Evolutionary conservation across 2,329 filamentous ascomycete genomes (phyloP), one percentile per base, ranked within the genome.

Genomic region (Aspergillus ruber): DNA sequence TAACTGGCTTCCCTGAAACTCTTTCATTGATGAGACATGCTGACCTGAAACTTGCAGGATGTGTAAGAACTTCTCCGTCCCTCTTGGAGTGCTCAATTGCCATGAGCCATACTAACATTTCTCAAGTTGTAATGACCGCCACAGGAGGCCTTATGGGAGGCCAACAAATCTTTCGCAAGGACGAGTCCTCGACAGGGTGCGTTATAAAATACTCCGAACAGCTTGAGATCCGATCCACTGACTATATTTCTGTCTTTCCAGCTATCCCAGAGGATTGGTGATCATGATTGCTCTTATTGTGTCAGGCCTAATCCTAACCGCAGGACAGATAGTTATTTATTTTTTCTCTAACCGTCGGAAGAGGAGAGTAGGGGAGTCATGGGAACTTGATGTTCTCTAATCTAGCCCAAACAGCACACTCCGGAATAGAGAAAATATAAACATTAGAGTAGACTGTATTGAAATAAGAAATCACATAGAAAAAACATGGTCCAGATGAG

Each of bases 71-170:
- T n/a, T n/a, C n/a, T n/a, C n/a, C n/a, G n/a, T n/a, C n/a, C n/a
- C n/a, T n/a, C n/a, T n/a, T n/a, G n/a, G n/a, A n/a, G n/a, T n/a
- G n/a, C n/a, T n/a, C n/a, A n/a, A n/a, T n/a, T n/a, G n/a, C n/a
- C n/a, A n/a, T n/a, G n/a, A n/a, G n/a, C n/a, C n/a, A n/a, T n/a
- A n/a, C n/a, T n/a, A n/a, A n/a, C n/a, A 3, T 8, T 15, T 2
- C 13, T 4, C 3, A 20, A 59, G 58, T 59, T 42, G 75, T 78
- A 2, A 77, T 78, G 74, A 69, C 64, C n/a, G 74, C 75, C 3
- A 77, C 75, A 6, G 68, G 61, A 10, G 75, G 76, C 0, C 50
- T 78, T 45, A 77, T 78, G 74, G 72, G 70, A 0, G 75, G 76
- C 0, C 72, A 74, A 7, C 75, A 77, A 51, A 76, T 77, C 33